phyloP scores from a whole-genome alignment of 2,329 filamentous ascomycete genomes.

The Parastagonospora avenae region DNA sequence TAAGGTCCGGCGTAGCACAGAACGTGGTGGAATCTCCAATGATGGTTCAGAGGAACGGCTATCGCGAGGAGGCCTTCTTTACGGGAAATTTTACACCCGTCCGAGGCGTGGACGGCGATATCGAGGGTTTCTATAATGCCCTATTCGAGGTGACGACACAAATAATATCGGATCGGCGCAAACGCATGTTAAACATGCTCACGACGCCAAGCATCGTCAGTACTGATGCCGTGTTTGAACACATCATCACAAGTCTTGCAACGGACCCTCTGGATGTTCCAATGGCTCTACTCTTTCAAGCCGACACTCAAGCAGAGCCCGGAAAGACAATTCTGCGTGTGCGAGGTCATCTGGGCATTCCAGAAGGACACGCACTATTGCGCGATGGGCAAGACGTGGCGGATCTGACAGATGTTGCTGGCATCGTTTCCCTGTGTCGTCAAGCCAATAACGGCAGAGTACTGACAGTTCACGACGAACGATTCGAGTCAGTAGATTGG shows the following conservation, averaged over 20 bases:
- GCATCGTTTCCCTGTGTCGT: constrained; percentile 24
- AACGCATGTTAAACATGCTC: constrained; percentile 29
- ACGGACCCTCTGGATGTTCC: constrained; percentile 28
- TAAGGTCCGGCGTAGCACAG: constrained; percentile 16
- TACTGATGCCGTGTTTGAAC: constrained; percentile 12
- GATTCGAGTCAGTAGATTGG: constrained; percentile 28
- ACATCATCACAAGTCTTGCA: constrained; percentile 23
- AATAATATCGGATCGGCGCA: constrained; percentile 28
- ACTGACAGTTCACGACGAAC: constrained; percentile 26
- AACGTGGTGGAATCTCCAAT: constrained; percentile 20
- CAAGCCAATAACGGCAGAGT: constrained; percentile 11
- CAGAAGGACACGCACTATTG: constrained; percentile 25
- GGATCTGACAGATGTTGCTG: constrained; percentile 13
- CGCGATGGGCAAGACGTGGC: constrained; percentile 9
- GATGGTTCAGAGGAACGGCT: constrained; percentile 27
- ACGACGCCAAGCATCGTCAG: constrained; percentile 20
- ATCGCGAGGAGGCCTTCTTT: constrained; percentile 31
- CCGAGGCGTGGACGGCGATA: constrained; percentile 11
- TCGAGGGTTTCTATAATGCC: constrained; percentile 35
- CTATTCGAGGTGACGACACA: constrained; percentile 31
- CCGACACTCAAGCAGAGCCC: constrained; percentile 2
- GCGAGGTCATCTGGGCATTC: constrained; percentile 27
- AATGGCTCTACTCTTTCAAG: constrained; percentile 29
- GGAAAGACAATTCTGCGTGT: constrained; percentile 16
- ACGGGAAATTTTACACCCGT: constrained; percentile 31